Percentiles rank a stretch among this genome's conserved stretches.
Evolutionary conservation across 805 yeast species (phyloP).

Genomic region (Kluyveromyces starmeri): DNA sequence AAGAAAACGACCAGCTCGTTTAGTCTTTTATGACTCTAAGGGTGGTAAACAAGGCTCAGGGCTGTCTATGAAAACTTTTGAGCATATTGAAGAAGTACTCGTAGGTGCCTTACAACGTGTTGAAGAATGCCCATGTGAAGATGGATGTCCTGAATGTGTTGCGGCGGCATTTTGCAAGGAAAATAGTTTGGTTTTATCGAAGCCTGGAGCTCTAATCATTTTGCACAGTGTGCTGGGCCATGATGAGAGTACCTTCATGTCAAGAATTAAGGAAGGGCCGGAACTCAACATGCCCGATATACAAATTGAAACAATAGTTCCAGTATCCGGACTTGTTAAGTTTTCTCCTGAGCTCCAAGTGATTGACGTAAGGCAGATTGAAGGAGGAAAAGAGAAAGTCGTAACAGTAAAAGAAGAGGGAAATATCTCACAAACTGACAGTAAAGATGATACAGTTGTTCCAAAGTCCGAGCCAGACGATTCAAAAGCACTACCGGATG

Average conservation of each 20-base stretch:
- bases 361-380: conserved; percentile 30
- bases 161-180: conserved; percentile 78
- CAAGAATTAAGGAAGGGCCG: conserved; percentile 53
- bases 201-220: conserved; percentile 72
- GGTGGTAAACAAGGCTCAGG: conserved; percentile 82
- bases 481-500: background rate
- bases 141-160: conserved; percentile 75
- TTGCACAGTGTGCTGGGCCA: conserved; percentile 53
- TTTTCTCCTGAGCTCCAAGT: conserved; percentile 54
- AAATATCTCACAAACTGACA: too few relatives aligned
- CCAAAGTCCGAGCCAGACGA: background rate
- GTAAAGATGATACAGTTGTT: too few relatives aligned
- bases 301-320: conserved; percentile 57
- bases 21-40: conserved; percentile 74
- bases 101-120: conserved; percentile 50
- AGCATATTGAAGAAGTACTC: conserved; percentile 60
- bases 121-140: conserved; percentile 57
- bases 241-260: conserved; percentile 25
- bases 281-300: conserved; percentile 67
- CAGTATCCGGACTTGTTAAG: conserved; percentile 46
- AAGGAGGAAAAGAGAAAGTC: background rate
- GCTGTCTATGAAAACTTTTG: conserved; percentile 68
- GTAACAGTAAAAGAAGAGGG: conserved; percentile 6
- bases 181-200: conserved; percentile 71
- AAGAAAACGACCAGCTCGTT: conserved; percentile 77